phyloP scores from a whole-genome alignment of 306 rosid species.

The Prunus padus region DNA sequence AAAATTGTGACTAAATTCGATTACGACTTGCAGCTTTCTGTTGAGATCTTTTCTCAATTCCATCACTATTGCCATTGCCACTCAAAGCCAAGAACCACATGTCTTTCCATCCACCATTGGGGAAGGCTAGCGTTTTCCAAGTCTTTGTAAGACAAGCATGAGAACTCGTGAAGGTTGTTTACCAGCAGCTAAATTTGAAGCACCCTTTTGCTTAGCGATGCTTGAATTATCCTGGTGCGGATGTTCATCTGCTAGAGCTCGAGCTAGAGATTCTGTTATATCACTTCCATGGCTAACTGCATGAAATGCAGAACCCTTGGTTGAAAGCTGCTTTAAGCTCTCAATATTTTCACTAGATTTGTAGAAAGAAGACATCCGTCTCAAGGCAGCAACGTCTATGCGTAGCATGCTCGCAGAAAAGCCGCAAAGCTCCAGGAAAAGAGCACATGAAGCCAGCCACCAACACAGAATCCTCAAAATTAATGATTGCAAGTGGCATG shows the following conservation, averaged over 20 bases:
- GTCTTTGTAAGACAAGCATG: slow-evolving; percentile 67
- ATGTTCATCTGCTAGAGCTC: slow-evolving; percentile 84
- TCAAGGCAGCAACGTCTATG: slow-evolving; percentile 72
- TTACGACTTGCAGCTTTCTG: slow-evolving; percentile 88
- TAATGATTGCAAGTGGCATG: slow-evolving; percentile 73
- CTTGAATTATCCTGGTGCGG: slow-evolving; percentile 55
- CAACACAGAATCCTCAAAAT: slow-evolving; percentile 83
- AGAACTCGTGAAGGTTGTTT: slow-evolving; percentile 67
- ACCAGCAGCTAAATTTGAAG: slow-evolving; percentile 30
- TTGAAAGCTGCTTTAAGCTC: slow-evolving; percentile 57
- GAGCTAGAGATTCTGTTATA: slow-evolving; percentile 71
- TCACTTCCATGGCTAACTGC: slow-evolving; percentile 66
- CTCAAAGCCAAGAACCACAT: slow-evolving; percentile 81
- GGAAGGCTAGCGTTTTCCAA: slow-evolving; percentile 85
- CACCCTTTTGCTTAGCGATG: slow-evolving; percentile 37
- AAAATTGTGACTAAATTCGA: slow-evolving; percentile 82
- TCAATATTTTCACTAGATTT: slow-evolving; percentile 56
- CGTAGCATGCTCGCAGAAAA: slow-evolving; percentile 81
- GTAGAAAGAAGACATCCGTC: slow-evolving; percentile 74
- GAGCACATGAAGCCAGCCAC: slow-evolving; percentile 89
- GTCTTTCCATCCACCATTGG: slow-evolving; percentile 60
- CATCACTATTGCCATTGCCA: slow-evolving; percentile 78
- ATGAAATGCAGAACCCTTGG: slow-evolving; percentile 69
- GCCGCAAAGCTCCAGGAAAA: slow-evolving; percentile 88
- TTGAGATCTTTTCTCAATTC: slow-evolving; percentile 75